Conservation (phyloP, 2,329 filamentous ascomycete genomes). For the Epichloe elymi region DNA sequence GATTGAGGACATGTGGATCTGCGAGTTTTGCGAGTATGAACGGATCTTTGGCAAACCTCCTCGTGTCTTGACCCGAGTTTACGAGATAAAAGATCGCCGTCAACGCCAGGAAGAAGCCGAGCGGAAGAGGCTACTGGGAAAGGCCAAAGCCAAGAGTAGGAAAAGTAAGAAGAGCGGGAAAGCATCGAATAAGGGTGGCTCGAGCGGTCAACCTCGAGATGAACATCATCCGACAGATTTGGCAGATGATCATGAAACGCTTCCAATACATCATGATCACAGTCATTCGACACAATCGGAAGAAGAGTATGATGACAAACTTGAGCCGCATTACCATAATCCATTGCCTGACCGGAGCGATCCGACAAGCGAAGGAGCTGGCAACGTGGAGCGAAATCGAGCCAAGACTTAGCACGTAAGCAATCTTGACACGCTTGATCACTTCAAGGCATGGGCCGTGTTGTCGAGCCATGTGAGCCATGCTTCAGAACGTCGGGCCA, state of each 20-base stretch:
- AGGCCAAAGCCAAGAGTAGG: constrained; percentile 84
- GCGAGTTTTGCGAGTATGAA: constrained; percentile 97
- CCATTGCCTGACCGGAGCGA: constrained; percentile 8
- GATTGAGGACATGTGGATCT: constrained; percentile 75
- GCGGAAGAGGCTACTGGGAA: constrained; percentile 71
- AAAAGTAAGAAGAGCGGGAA: constrained; percentile 80
- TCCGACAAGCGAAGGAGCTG: constrained; percentile 5
- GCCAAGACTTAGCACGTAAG: constrained; percentile 5
- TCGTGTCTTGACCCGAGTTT: constrained; percentile 71
- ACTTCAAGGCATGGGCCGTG: no score
- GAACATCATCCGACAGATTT: constrained; percentile 12
- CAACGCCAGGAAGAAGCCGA: constrained; percentile 77
- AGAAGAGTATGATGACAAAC: constrained; percentile 24
- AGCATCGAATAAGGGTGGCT: constrained; percentile 16
- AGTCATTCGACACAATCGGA: constrained; percentile 27
- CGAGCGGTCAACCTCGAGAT: constrained; percentile 11
- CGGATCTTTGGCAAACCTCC: constrained; percentile 85
- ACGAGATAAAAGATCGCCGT: constrained; percentile 86
- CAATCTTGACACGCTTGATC: constrained; percentile 1
- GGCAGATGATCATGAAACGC: constrained; percentile 11
- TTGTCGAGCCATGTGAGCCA: background rate
- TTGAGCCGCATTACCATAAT: constrained; percentile 16
- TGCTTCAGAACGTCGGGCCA: background rate
- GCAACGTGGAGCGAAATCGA: constrained; percentile 7
- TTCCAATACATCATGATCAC: constrained; percentile 13